Base-by-base conservation (phyloP, 495 filamentous ascomycete genomes). In the Tuber calosporum region DNA sequence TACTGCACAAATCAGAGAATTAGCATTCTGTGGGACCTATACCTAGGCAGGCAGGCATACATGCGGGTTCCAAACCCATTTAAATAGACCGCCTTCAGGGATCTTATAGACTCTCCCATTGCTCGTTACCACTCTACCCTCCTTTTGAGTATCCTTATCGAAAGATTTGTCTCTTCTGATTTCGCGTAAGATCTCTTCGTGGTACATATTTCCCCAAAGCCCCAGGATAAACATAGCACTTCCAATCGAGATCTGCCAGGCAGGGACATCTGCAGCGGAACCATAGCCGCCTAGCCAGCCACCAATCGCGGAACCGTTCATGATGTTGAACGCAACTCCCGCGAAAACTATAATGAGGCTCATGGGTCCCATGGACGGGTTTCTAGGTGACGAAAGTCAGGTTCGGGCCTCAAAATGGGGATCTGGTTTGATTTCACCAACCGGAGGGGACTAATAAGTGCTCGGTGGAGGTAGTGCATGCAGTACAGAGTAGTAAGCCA, bases 61-160 rank as follows among this genome's bases (percentile, higher is more conserved):
- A 81, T 99, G 96, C 74, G 95, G 93, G 84, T 91, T 96, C 71
- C 98, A 86, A 80, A 97, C 87, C 73, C 86, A 89, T 69, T 84
- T 84, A 84, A 99, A 99, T 58, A 97, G 83, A 2, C 94, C 94
- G 53, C 90, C 88, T 74, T 89, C 83, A 0, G 96, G 96, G 67
- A 99, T 88, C 83, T 91, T 89, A 81, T 99, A 99, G 71, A 96
- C 87, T 84, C 97, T 97, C n/a, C 90, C 86, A 74, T 91, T 87
- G 40, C 80, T 78, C 41, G 80, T 77, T 4, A 78, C 77, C 34
- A 81, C 80, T 68, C 81, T 83, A 40, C 82, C 81, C 41, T 82
- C 77, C 75, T 80, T 79, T 71, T 79, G 75, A 8, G 71, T 79
- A 72, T 81, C 82, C 69, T 83, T 83, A 53, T 73, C 74, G n/a